Evolutionary conservation across 768 basidiomycete genomes (phyloP), one percentile per base, ranked within the genome.

Genomic region (Vishniacozyma victoriae): DNA sequence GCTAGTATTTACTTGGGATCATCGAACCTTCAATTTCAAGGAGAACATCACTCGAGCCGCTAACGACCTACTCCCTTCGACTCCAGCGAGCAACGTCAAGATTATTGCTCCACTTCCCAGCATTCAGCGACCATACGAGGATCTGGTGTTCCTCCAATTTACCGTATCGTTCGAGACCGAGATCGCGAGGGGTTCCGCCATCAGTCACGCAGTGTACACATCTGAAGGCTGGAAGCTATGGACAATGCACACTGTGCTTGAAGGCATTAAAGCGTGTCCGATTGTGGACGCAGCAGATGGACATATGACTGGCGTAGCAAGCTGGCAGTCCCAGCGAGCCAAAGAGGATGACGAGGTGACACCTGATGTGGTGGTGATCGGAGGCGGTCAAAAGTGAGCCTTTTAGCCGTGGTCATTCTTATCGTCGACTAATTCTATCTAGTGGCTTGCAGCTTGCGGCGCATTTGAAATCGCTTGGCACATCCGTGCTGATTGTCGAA

Each of bases 1-100:
- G 43, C 75, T 82, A n/a, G 75, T 79, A 0, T 73, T 83, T 45
- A 82, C 82, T 15, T 83, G 80, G 80, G 76, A 80, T 49, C 78
- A 82, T 40, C 78, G 81, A 31, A 79, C 80, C 6, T 78, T 83
- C 58, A 74, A 77, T 53, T 75, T 78, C 12, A 67, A 56, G 29
- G 18, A 59, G 1, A 62, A 67, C 6, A 77, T 83, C 33, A 60
- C 12, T 20, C 14, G 36, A 27, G 59, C 59, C 14, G 52, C 59
- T 20, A 27, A 18, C 4, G 78, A 78, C 40, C 76, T 79, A 22
- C 72, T 83, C 3, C 52, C 56, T 15, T 19, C 16, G 1, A 35
- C 57, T 7, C 22, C 35, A 20, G 45, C 49, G 27, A 19, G 22
- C 19, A 42, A 56, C 33, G 16, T 62, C 45, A 47, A 44, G 26